phyloP scores from a whole-genome alignment of 345 rosid species.

The Aegle marmelos region DNA sequence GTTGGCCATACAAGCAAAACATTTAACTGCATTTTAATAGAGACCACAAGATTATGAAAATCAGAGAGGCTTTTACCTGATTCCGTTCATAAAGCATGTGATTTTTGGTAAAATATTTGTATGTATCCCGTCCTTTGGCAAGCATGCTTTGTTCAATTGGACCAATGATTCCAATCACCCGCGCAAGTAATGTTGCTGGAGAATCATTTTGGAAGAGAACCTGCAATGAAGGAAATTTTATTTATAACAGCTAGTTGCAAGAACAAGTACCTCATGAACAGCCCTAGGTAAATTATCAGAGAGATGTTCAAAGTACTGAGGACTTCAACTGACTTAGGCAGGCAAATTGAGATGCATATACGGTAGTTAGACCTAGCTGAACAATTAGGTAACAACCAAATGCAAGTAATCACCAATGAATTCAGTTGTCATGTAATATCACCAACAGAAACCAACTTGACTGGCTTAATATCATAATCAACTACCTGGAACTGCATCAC shows the following conservation, averaged over 20 bases:
- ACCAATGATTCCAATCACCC: constrained; percentile 85
- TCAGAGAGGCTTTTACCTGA: constrained; percentile 46
- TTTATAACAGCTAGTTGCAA: not conserved
- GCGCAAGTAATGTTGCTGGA: constrained; percentile 86
- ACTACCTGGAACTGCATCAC: not conserved
- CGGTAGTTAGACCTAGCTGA: not conserved
- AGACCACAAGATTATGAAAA: not conserved
- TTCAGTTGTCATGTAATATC: not conserved
- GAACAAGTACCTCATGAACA: not conserved
- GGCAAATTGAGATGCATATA: not conserved
- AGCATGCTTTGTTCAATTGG: constrained; percentile 81
- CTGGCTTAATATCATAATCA: not conserved
- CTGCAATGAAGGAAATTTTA: constrained; percentile 34
- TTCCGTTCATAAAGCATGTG: constrained; percentile 93
- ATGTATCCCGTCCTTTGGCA: constrained; percentile 87
- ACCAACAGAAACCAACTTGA: not conserved
- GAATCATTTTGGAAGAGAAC: constrained; percentile 99
- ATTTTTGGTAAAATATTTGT: constrained; percentile 89
- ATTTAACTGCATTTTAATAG: not conserved
- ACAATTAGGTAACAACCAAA: not conserved
- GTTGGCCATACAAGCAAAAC: not conserved
- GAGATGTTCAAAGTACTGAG: not conserved
- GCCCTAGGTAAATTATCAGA: not conserved
- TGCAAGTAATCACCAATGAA: not conserved
- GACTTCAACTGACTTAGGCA: not conserved